phyloP scores from a whole-genome alignment of 306 rosid species.

The Astragalus membranaceus region DNA sequence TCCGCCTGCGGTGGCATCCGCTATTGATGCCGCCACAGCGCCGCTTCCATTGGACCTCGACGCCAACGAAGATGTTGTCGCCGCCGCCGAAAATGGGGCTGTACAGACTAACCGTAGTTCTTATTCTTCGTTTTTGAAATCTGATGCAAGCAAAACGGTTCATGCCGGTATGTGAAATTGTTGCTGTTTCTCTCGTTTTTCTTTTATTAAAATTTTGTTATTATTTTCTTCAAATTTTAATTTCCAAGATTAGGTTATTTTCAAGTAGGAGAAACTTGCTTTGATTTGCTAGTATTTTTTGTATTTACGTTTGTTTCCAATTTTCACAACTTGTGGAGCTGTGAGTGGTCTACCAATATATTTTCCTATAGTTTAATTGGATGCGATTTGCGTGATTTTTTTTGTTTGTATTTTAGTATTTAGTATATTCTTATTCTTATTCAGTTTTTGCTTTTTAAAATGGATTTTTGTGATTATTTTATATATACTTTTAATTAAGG shows the following conservation, averaged over 20 bases:
- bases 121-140: constrained; percentile 60
- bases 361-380: background rate
- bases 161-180: constrained; percentile 66
- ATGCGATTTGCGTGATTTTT: background rate
- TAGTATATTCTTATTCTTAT: background rate
- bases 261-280: background rate
- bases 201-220: background rate
- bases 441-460: background rate
- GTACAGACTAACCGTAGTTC: constrained; percentile 36
- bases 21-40: constrained; percentile 39
- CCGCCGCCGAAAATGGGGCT: constrained; percentile 41
- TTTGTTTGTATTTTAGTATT: background rate
- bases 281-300: too few relatives aligned
- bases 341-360: background rate
- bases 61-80: constrained; percentile 33
- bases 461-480: background rate
- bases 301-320: background rate
- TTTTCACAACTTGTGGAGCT: background rate
- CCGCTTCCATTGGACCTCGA: constrained; percentile 34
- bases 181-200: background rate
- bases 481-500: background rate
- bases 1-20: constrained; percentile 39
- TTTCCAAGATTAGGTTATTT: background rate
- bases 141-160: constrained; percentile 71
- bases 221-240: background rate